These are phyloP conservation scores for Penicillium sp. DNA, from an alignment of 2,329 filamentous ascomycete species.

Conservation along the genomic window DNA sequence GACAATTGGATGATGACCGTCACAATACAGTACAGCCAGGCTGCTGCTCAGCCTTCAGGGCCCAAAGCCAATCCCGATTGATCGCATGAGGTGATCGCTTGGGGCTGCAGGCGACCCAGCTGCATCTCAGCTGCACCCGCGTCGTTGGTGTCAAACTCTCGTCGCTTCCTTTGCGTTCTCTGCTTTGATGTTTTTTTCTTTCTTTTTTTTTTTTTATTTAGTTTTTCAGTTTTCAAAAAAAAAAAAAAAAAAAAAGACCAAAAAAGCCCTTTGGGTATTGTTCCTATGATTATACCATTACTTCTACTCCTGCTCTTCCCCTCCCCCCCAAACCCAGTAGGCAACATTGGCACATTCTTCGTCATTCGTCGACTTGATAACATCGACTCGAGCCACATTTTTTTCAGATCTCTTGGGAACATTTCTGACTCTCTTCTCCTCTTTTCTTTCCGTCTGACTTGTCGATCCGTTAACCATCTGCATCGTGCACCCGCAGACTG, in stretches of 20 bases:
- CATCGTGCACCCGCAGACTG: too few species aligned
- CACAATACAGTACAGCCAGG: neutral
- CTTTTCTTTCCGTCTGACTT: neutral
- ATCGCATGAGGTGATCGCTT: slow-evolving; percentile 11
- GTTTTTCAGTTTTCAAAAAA: too few species aligned
- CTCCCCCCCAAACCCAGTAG: too few species aligned
- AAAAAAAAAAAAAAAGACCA: too few species aligned
- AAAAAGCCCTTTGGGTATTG: too few species aligned
- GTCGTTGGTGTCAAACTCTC: neutral
- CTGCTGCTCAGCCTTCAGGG: neutral
- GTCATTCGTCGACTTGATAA: slow-evolving; percentile 2
- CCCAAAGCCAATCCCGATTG: too few species aligned
- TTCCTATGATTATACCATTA: too few species aligned
- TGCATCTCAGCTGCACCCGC: neutral
- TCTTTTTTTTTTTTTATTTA: neutral
- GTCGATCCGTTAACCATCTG: too few species aligned
- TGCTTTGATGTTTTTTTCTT: neutral
- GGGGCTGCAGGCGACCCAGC: neutral
- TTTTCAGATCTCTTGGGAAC: neutral
- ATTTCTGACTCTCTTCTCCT: neutral
- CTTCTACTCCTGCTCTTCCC: neutral
- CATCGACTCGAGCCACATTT: neutral
- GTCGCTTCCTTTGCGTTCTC: neutral
- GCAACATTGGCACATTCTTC: neutral
- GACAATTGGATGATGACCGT: too few species aligned